Percentiles rank a stretch among this genome's conserved stretches.
Conservation (phyloP, 805 yeast species). For the Candida wancherniae region DNA sequence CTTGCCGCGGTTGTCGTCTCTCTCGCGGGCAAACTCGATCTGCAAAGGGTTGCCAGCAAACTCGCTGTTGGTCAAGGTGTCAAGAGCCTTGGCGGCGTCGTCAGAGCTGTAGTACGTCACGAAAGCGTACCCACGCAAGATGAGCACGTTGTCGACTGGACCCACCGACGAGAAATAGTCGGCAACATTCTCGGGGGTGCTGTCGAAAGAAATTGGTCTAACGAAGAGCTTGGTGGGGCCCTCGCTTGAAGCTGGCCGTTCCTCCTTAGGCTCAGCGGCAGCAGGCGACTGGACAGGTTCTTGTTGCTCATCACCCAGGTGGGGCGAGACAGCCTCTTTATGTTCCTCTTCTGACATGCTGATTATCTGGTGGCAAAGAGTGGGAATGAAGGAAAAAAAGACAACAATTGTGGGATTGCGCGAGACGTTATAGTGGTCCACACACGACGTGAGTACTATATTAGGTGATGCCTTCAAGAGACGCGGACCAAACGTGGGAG, state of each 20-base stretch:
- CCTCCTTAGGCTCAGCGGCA: not conserved
- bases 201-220: constrained; percentile 58
- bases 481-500: too few species aligned
- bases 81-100: constrained; percentile 47
- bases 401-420: too few species aligned
- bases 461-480: too few species aligned
- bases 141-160: constrained; percentile 59
- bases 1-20: constrained; percentile 63
- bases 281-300: too few species aligned
- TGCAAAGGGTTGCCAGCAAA: constrained; percentile 48
- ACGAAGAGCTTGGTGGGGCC: constrained; percentile 39
- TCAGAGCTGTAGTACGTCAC: constrained; percentile 73
- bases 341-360: too few species aligned
- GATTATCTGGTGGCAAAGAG: too few species aligned
- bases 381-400: too few species aligned
- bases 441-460: too few species aligned
- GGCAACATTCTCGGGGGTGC: constrained; percentile 52
- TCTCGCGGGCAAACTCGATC: constrained; percentile 53
- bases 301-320: too few species aligned
- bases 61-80: constrained; percentile 40
- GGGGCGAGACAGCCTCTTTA: too few species aligned
- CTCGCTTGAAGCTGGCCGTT: too few species aligned
- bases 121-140: constrained; percentile 83
- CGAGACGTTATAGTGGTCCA: too few species aligned
- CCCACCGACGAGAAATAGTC: constrained; percentile 66